A percentile compares a stretch with the other conserved stretches of the same genome.
These are phyloP conservation scores for Exsudoporus floridanus DNA, from an alignment of 1,284 basidiomycete species.

Conservation along the genomic window DNA sequence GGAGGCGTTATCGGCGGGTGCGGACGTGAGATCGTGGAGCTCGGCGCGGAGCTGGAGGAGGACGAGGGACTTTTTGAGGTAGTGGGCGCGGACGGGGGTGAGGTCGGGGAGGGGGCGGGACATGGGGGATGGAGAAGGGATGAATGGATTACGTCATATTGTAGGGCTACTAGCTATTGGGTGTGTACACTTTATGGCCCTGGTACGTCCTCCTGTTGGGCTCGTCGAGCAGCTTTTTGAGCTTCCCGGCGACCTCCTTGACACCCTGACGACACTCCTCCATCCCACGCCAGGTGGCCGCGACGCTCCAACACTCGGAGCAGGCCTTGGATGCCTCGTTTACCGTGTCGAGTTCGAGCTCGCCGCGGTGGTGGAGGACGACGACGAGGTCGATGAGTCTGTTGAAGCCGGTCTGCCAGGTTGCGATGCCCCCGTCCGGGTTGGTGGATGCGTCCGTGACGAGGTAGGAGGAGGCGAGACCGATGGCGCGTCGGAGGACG, in stretches of 20 bases:
- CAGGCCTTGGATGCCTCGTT: slow-evolving; percentile 72
- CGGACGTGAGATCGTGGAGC: slow-evolving; percentile 64
- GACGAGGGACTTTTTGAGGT: slow-evolving; percentile 93
- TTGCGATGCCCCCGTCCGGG: slow-evolving; percentile 50
- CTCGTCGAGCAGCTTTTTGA: slow-evolving; percentile 65
- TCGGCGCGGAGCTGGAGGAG: slow-evolving; percentile 82
- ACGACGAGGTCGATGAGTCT: slow-evolving; percentile 68
- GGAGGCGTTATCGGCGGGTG: slow-evolving; percentile 53
- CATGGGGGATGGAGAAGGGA: background rate
- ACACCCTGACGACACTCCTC: slow-evolving; percentile 60
- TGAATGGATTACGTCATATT: slow-evolving; percentile 24
- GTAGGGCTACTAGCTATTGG: slow-evolving; percentile 32
- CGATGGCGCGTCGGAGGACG: slow-evolving; percentile 61
- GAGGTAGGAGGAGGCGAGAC: slow-evolving; percentile 71
- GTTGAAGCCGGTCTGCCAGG: slow-evolving; percentile 67
- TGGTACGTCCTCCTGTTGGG: slow-evolving; percentile 61
- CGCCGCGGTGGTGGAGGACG: slow-evolving; percentile 59
- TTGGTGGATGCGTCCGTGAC: slow-evolving; percentile 69
- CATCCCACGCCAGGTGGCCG: slow-evolving; percentile 64
- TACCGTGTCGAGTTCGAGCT: slow-evolving; percentile 70
- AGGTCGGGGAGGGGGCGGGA: slow-evolving; percentile 37
- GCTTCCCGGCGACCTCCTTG: slow-evolving; percentile 54
- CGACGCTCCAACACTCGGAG: slow-evolving; percentile 77
- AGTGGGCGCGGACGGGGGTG: slow-evolving; percentile 87
- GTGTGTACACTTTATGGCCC: slow-evolving; percentile 64